Base-by-base conservation (phyloP, 139 green algal genomes). In the Chlorella sp. region DNA sequence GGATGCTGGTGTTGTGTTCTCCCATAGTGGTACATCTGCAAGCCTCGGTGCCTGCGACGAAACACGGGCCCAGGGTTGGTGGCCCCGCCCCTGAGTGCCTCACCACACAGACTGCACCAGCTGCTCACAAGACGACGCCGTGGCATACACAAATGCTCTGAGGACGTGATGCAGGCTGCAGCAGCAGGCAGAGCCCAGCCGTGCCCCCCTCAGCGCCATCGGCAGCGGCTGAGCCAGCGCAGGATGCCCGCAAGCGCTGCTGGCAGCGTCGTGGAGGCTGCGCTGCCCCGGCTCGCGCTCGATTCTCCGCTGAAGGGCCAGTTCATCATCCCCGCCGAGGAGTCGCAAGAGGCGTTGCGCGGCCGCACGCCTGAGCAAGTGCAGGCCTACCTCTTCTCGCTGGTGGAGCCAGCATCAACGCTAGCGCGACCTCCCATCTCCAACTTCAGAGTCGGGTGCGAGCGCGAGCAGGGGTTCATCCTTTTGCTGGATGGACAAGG, bases 401-500 rank as follows among this genome's bases (percentile, higher is more conserved):
- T 96, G 0, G 81, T 95, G 22, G 67, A 67, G 24, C 83, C 87
- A 4, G 91, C 88, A 2, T 80, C 88, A 0, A 62, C 72, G 49
- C 69, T 90, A 32, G 89, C 91, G 2, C 32, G 88, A 6, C 83
- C 91, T 0, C 86, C 86, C 23, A 90, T 95, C 24, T 95, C 90
- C 0, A 60, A 78, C 0, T 96, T 88, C 75, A 71, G 86, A 51
- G 91, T 96, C 20, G 91, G 90, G 83, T 93, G 35, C 42, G 17
- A 33, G 27, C 10, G 24, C 31, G 69, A 30, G 27, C 0, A 69
- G 2, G 62, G 24, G 31, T 49, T 79, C 49, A 72, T 81, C 36
- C 36, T 33, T 14, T 22, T 77, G 72, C 31, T 77, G 2, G 35
- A 36, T 32, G 23, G 32, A 24, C 30, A n/a, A 35, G 35, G 24